phyloP scores from a whole-genome alignment of 768 basidiomycete genomes.

The Amanita rimosa region DNA sequence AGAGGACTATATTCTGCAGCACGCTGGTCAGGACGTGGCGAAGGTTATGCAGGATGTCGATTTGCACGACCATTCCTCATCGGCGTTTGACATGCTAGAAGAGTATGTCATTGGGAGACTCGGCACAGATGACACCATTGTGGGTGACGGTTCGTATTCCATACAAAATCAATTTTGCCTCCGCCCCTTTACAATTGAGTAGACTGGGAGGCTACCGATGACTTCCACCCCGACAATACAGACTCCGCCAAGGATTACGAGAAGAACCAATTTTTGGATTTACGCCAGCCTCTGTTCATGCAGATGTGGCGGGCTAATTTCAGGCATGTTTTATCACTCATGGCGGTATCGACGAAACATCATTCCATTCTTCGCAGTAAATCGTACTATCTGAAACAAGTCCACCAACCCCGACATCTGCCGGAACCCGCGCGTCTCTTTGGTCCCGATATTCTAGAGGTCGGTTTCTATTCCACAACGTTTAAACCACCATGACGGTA shows the following conservation, averaged over 20 bases:
- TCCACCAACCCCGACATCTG: slow-evolving; percentile 92
- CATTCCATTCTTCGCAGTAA: slow-evolving; percentile 39
- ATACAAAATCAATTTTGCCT: not conserved
- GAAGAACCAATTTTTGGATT: slow-evolving; percentile 86
- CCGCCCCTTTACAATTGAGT: not conserved
- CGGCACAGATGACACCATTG: slow-evolving; percentile 61
- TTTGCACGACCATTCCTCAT: slow-evolving; percentile 84
- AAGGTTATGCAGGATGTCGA: slow-evolving; percentile 67
- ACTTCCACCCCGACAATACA: slow-evolving; percentile 89
- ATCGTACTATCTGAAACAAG: slow-evolving; percentile 90
- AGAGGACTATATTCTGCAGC: slow-evolving; percentile 76
- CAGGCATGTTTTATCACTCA: slow-evolving; percentile 32
- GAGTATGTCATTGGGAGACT: slow-evolving; percentile 82
- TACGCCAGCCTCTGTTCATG: slow-evolving; percentile 69
- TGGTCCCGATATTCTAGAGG: slow-evolving; percentile 73
- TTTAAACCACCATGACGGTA: not conserved
- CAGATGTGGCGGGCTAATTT: slow-evolving; percentile 89
- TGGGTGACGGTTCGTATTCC: slow-evolving; percentile 58
- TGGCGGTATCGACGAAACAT: slow-evolving; percentile 4
- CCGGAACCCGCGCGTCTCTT: slow-evolving; percentile 80
- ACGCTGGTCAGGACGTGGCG: slow-evolving; percentile 79
- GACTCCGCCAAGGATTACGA: slow-evolving; percentile 72
- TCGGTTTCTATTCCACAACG: slow-evolving; percentile 15
- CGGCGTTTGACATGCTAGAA: slow-evolving; percentile 85
- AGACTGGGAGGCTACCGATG: slow-evolving; percentile 88